A percentile compares a stretch with the other conserved stretches of the same genome.
Conservation (phyloP, 148 eudicot species). For the Simmondsia chinensis region DNA sequence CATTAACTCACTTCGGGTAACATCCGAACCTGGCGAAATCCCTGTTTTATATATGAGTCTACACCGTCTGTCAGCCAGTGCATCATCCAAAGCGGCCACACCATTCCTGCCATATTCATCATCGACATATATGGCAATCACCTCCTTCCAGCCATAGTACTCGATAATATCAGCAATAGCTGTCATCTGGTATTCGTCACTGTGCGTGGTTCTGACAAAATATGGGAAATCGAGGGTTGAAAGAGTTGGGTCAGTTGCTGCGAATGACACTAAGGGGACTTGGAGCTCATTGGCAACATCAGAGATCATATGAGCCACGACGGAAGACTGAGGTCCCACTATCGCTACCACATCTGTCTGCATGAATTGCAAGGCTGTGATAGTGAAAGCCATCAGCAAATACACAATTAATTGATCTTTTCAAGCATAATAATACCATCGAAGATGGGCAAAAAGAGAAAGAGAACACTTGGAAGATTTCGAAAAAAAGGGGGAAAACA, state of each 20-base stretch:
- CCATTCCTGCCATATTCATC: constrained; percentile 96
- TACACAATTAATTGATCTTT: constrained; percentile 2
- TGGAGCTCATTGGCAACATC: constrained; percentile 64
- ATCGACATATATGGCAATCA: constrained; percentile 57
- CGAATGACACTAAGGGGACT: constrained; percentile 75
- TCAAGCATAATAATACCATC: not conserved
- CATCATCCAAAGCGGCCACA: constrained; percentile 62
- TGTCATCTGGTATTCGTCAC: constrained; percentile 75
- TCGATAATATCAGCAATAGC: constrained; percentile 75
- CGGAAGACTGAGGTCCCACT: constrained; percentile 92
- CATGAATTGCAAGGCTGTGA: constrained; percentile 79
- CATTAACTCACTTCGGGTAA: constrained; percentile 52
- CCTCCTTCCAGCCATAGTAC: constrained; percentile 67
- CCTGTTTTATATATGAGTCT: constrained; percentile 62
- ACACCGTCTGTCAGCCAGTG: constrained; percentile 63
- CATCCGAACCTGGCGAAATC: constrained; percentile 40
- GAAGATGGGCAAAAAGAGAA: too few relatives aligned
- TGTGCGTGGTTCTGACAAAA: constrained; percentile 66
- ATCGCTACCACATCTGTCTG: constrained; percentile 69
- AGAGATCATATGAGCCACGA: constrained; percentile 55
- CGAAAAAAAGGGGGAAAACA: too few relatives aligned
- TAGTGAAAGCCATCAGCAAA: constrained; percentile 6
- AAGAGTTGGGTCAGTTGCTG: constrained; percentile 84
- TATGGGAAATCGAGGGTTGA: constrained; percentile 68
- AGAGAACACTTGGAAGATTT: too few relatives aligned